phyloP scores from a whole-genome alignment of 164 flowering plant species.

The Sedum album region DNA sequence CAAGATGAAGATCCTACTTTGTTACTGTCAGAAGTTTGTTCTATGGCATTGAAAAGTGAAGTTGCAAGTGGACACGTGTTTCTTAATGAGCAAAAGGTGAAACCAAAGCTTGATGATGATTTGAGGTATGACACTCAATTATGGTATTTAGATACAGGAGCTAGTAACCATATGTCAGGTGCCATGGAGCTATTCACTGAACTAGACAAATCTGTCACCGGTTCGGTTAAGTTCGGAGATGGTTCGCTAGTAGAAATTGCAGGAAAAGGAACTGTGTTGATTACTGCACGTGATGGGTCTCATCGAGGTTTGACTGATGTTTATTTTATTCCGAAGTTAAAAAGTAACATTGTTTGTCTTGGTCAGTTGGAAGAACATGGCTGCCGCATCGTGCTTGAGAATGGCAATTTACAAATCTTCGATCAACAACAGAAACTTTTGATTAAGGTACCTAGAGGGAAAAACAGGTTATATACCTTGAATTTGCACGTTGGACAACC shows the following conservation, averaged over 20 bases:
- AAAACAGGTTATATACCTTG: background rate
- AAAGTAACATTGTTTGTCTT: background rate
- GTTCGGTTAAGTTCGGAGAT: background rate
- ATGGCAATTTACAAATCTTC: background rate
- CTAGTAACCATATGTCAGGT: conserved; percentile 1
- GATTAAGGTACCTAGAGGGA: background rate
- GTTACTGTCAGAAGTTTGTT: background rate
- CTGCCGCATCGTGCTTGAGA: background rate
- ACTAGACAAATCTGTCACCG: background rate
- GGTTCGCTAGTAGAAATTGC: background rate
- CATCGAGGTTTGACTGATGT: background rate
- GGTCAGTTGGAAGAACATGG: background rate
- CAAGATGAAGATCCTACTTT: background rate
- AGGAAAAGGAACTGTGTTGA: background rate
- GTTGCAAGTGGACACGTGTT: background rate
- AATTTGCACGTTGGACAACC: background rate
- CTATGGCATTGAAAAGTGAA: background rate
- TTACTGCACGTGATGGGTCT: background rate
- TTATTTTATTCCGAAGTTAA: background rate
- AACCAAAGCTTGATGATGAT: background rate
- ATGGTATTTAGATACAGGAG: background rate
- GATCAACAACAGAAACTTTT: background rate
- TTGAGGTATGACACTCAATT: background rate
- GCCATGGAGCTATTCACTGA: background rate
- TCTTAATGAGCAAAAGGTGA: background rate